phyloP scores from a whole-genome alignment of 257 asterid species.

The Gentiana dahurica region DNA sequence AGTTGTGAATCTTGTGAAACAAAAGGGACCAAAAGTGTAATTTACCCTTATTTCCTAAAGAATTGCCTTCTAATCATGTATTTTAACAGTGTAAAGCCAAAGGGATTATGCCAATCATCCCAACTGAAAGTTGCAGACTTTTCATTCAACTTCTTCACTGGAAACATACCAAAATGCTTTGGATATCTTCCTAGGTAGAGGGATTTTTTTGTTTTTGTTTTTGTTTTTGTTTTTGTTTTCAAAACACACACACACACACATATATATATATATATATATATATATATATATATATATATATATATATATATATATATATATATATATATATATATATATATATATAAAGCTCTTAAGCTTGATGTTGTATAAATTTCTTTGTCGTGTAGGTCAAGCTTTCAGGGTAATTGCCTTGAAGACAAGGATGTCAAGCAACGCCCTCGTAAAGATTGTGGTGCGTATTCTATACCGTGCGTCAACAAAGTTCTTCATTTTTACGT shows the following conservation, averaged over 20 bases:
- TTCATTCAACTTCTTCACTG: constrained; percentile 69
- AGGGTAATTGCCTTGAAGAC: constrained; percentile 69
- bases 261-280: too few relatives aligned
- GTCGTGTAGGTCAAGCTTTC: constrained; percentile 50
- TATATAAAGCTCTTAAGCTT: too few relatives aligned
- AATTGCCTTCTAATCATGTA: background rate
- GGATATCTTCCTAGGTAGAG: constrained; percentile 54
- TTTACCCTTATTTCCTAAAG: background rate
- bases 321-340: too few relatives aligned
- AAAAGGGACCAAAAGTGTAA: too few relatives aligned
- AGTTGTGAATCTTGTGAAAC: too few relatives aligned
- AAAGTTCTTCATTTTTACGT: too few relatives aligned
- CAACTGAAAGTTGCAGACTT: constrained; percentile 66
- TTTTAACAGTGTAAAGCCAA: constrained; percentile 34
- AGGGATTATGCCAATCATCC: constrained; percentile 61
- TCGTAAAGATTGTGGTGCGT: constrained; percentile 54
- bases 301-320: too few relatives aligned
- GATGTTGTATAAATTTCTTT: background rate
- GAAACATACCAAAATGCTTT: constrained; percentile 78
- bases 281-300: too few relatives aligned
- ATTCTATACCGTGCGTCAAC: background rate
- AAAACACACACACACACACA: too few relatives aligned
- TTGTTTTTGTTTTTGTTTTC: too few relatives aligned
- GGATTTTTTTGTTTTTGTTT: constrained; percentile 2
- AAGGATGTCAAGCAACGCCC: constrained; percentile 59